phyloP scores from a whole-genome alignment of 208 protist species.

The Trypanosoma caninum region DNA sequence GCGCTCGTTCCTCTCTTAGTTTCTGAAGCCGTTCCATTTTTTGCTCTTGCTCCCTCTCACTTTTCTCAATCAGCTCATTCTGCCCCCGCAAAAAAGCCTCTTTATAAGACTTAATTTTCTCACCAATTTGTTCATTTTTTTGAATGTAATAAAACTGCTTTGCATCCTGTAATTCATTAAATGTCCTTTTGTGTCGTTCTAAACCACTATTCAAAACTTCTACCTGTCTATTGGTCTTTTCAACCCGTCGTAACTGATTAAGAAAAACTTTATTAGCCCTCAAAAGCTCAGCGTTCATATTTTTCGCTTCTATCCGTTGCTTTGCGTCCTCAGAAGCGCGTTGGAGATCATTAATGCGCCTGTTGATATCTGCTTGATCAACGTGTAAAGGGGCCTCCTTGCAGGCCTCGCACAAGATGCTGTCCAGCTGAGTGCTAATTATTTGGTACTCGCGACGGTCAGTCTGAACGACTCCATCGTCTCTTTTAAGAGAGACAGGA shows the following conservation, averaged over 20 bases:
- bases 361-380: conserved; percentile 43
- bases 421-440: conserved; percentile 58
- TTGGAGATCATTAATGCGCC: conserved; percentile 57
- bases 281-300: conserved; percentile 28
- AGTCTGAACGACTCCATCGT: background rate
- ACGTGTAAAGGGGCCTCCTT: conserved; percentile 45
- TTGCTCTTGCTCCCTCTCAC: conserved; percentile 36
- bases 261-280: conserved; percentile 31
- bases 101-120: conserved; percentile 35
- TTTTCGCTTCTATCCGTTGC: conserved; percentile 32
- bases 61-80: conserved; percentile 36
- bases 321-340: conserved; percentile 52
- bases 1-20: conserved; percentile 43
- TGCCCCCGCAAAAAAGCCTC: conserved; percentile 39
- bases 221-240: conserved; percentile 29
- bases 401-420: conserved; percentile 54
- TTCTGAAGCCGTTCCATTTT: conserved; percentile 37
- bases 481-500: background rate
- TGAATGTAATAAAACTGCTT: conserved; percentile 51
- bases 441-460: conserved; percentile 32
- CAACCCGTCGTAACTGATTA: conserved; percentile 34
- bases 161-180: conserved; percentile 40
- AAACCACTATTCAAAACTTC: conserved; percentile 35
- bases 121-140: conserved; percentile 42
- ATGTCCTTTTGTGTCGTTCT: conserved; percentile 40